These are phyloP conservation scores for Cornus florida DNA, from an alignment of 148 eudicot species.

Conservation along the genomic window DNA sequence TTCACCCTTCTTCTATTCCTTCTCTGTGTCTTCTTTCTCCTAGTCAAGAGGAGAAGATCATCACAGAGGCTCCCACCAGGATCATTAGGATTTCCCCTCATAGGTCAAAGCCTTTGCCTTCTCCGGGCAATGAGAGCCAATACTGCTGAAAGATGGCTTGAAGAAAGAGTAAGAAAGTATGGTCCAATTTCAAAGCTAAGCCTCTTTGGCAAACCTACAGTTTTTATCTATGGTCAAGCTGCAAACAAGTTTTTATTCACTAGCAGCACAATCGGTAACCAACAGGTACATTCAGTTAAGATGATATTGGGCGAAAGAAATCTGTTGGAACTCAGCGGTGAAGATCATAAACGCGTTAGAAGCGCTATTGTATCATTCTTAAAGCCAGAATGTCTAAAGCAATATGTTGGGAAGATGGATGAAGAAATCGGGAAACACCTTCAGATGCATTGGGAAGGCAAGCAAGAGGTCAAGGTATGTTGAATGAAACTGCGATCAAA, in stretches of 20 bases:
- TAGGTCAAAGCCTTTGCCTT: constrained; percentile 40
- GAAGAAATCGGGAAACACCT: constrained; percentile 37
- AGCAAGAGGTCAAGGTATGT: constrained; percentile 34
- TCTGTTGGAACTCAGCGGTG: constrained; percentile 38
- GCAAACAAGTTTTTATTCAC: constrained; percentile 53
- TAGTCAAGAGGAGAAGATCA: constrained; percentile 13
- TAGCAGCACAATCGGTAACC: constrained; percentile 21
- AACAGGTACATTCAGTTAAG: constrained; percentile 29
- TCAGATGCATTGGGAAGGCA: constrained; percentile 35
- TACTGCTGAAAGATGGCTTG: constrained; percentile 40
- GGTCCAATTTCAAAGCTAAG: constrained; percentile 41
- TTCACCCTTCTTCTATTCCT: constrained; percentile 23
- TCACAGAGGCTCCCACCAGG: constrained; percentile 35
- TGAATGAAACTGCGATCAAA: no score
- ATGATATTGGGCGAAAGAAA: constrained; percentile 34
- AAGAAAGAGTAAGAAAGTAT: constrained; percentile 28
- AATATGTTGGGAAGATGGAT: constrained; percentile 42
- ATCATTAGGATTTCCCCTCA: constrained; percentile 42
- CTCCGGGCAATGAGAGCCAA: constrained; percentile 39
- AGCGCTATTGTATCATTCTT: constrained; percentile 38
- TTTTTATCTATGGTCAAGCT: constrained; percentile 41
- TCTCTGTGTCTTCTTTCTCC: constrained; percentile 19
- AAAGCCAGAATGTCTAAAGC: constrained; percentile 45
- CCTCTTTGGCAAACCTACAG: constrained; percentile 46
- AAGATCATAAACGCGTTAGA: constrained; percentile 48